Percentiles rank a stretch among this genome's conserved stretches.
Evolutionary conservation across 2,329 filamentous ascomycete genomes (phyloP).

Genomic region (Aspergillus fumigatiaffinis): DNA sequence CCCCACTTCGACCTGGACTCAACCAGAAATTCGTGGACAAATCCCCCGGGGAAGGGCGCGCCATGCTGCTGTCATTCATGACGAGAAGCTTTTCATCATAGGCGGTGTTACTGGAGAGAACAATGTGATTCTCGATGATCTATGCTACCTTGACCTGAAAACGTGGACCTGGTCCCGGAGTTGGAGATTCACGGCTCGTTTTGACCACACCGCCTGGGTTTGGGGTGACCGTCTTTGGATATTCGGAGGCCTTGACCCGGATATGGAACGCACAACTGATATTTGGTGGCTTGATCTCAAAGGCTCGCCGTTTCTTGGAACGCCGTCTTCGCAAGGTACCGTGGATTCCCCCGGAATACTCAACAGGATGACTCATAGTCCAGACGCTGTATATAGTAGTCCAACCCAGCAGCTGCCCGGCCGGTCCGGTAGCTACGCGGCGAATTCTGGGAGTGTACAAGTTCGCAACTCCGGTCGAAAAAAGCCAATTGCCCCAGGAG

Average conservation of each 20-base stretch:
- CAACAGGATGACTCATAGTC: slow-evolving; percentile 35
- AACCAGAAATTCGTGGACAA: slow-evolving; percentile 78
- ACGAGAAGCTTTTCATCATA: slow-evolving; percentile 93
- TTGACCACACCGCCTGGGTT: slow-evolving; percentile 92
- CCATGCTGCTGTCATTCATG: slow-evolving; percentile 89
- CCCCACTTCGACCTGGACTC: slow-evolving; percentile 90
- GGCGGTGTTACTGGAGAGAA: slow-evolving; percentile 94
- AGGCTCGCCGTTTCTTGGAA: slow-evolving; percentile 79
- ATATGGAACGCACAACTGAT: slow-evolving; percentile 95
- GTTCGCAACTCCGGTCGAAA: slow-evolving; percentile 50
- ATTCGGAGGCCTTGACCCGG: slow-evolving; percentile 88
- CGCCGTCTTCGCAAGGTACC: slow-evolving; percentile 57
- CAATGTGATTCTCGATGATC: slow-evolving; percentile 88
- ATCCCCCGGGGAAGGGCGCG: slow-evolving; percentile 86
- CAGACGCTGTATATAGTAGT: slow-evolving; percentile 36
- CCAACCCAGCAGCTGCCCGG: slow-evolving; percentile 32
- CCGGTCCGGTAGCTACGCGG: slow-evolving; percentile 60
- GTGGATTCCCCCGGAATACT: slow-evolving; percentile 39
- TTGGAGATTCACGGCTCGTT: slow-evolving; percentile 92
- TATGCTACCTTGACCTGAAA: slow-evolving; percentile 94
- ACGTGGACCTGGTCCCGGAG: slow-evolving; percentile 96
- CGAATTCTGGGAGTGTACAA: slow-evolving; percentile 63
- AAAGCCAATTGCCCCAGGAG: slow-evolving; percentile 66
- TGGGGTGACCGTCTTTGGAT: slow-evolving; percentile 94
- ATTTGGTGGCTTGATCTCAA: slow-evolving; percentile 97